Percentiles rank a stretch among this genome's conserved stretches.
These are phyloP conservation scores for Xanthoconium purpureum DNA, from an alignment of 768 basidiomycete genomes.

Conservation along the genomic window DNA sequence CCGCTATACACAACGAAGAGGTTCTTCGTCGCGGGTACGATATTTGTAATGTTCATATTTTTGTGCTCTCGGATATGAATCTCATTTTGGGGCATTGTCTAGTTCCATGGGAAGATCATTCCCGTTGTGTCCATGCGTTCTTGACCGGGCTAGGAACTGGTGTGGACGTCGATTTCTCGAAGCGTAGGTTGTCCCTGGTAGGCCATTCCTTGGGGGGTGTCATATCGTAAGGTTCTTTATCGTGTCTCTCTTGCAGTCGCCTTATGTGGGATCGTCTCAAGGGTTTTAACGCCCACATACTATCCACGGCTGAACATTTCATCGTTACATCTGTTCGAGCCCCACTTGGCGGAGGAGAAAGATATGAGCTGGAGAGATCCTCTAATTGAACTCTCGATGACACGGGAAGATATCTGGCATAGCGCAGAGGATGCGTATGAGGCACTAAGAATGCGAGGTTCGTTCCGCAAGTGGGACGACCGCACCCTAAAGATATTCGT, in stretches of 20 bases:
- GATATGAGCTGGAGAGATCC: neutral
- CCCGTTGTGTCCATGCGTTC: constrained; percentile 1
- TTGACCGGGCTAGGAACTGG: neutral
- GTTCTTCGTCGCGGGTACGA: neutral
- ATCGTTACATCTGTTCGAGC: constrained; percentile 8
- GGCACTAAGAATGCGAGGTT: neutral
- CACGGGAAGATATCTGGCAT: neutral
- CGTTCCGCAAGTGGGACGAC: neutral
- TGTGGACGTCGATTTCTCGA: constrained; percentile 7
- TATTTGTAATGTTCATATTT: neutral
- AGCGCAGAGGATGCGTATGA: neutral
- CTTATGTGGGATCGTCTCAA: neutral
- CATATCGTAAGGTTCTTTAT: neutral
- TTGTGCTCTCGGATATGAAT: neutral
- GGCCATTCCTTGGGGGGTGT: constrained; percentile 1
- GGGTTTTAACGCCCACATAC: neutral
- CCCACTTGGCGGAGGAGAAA: neutral
- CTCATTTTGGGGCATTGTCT: neutral
- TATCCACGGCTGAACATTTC: constrained; percentile 1
- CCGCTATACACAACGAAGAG: constrained; percentile 6
- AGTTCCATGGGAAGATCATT: constrained; percentile 5
- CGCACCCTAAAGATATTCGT: neutral
- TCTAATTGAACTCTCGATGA: neutral
- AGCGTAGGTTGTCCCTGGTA: neutral
- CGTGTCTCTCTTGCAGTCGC: neutral